Evolutionary conservation across 1,284 basidiomycete species (phyloP), one percentile per base, ranked within the genome.

Genomic region (Ustilago bromivora): DNA sequence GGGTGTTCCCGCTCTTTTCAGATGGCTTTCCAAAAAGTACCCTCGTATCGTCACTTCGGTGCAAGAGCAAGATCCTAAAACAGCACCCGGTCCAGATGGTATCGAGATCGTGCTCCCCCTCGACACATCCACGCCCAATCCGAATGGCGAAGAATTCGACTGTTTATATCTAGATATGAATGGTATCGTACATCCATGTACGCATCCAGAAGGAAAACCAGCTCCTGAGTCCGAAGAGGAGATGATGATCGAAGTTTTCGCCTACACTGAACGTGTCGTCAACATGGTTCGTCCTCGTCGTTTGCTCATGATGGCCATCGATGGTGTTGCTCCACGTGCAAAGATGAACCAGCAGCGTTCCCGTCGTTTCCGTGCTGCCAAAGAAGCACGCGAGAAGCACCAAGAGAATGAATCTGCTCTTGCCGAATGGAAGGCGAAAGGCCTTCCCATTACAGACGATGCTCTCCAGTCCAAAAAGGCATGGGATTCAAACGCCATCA

Each of bases 341-440:
- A 99, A 99, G 88, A 99, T 99, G 96, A 98, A 98, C 86, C 97
- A 98, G 86, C 96, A 98, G 87, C 93, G 96, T 15, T 95, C 94
- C 23, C 91, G 97, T 83, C 93, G 96, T 75, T 99, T 99, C 88
- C 91, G 97, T 65, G 91, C 96, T 17, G 92, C 95, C 2, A 94
- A 96, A 85, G 97, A 99, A 87, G 96, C 96, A 0, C 92, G 93
- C 76, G 94, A 97, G 58, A 96, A 98, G 87, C 94, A 94, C 71
- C 91, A 94, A 75, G 94, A 94, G 69, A 90, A 91, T 55, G 90
- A 91, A 84, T 92, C 95, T 82, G 91, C 93, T 6, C 89, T 98
- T 61, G 90, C 90, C 19, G 87, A 97, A 80, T 98, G 94, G 91
- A 92, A 96, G 56, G 94, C 92, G 10, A 80, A 94, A 93, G 96